Conservation (phyloP, 306 rosid genomes). For the Casuarina equisetifolia region DNA sequence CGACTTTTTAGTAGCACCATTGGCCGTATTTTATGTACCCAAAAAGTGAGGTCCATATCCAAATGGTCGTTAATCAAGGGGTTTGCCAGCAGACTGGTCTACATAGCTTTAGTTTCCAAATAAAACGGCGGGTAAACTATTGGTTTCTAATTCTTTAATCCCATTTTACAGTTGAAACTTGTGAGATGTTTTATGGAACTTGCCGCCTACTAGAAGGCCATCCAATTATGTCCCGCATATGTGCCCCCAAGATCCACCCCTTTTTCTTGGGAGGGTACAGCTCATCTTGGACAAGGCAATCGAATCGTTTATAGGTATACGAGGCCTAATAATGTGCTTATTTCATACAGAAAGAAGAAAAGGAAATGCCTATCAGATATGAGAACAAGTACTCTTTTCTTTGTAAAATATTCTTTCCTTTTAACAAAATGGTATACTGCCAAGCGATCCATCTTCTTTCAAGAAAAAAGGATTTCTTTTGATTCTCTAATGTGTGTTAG, state of each 20-base stretch:
- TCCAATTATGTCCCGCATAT: not conserved
- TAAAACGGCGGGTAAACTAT: not conserved
- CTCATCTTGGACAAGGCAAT: slow-evolving; percentile 1
- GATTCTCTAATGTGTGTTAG: not conserved
- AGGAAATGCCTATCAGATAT: not conserved
- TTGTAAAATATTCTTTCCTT: not conserved
- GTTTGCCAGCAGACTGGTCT: not conserved
- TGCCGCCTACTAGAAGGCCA: not conserved
- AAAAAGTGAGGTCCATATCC: not conserved
- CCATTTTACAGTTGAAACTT: slow-evolving; percentile 1
- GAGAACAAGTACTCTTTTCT: not conserved
- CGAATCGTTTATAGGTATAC: not conserved
- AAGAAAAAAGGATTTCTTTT: not conserved
- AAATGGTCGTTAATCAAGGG: slow-evolving; percentile 7
- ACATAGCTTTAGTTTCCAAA: slow-evolving; percentile 1
- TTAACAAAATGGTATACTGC: slow-evolving; percentile 1
- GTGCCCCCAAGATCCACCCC: not conserved
- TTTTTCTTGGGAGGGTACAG: slow-evolving; percentile 14
- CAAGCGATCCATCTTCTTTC: not conserved
- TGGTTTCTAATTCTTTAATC: not conserved
- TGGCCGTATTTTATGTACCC: not conserved
- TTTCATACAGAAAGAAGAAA: not conserved
- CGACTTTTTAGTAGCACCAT: not conserved
- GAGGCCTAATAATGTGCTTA: not conserved
- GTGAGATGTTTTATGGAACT: not conserved